Percentiles rank a stretch among this genome's conserved stretches.
phyloP scores from a whole-genome alignment of 257 asterid species.

The Nicotiana noctiflora region DNA sequence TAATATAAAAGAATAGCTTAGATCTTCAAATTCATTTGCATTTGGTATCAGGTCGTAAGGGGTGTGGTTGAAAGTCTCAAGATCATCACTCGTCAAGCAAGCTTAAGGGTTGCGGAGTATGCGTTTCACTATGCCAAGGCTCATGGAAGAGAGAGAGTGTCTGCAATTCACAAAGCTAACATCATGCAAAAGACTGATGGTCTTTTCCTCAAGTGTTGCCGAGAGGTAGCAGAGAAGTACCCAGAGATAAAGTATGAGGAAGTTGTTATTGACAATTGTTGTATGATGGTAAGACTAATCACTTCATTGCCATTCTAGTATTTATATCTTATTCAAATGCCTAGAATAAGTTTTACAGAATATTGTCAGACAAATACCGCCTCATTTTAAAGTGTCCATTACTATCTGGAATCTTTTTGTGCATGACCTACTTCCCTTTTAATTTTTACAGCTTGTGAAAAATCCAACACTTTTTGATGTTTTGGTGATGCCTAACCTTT shows the following conservation, averaged over 20 bases:
- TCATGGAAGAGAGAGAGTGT: constrained; percentile 87
- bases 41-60: constrained; percentile 65
- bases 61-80: constrained; percentile 98
- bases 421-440: not conserved
- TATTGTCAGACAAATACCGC: no score
- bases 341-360: not conserved
- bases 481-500: constrained; percentile 31
- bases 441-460: constrained; percentile 66
- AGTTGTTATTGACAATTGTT: constrained; percentile 93
- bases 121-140: constrained; percentile 90
- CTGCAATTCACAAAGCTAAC: constrained; percentile 97
- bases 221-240: constrained; percentile 93
- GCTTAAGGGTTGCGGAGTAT: constrained; percentile 93
- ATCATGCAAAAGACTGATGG: constrained; percentile 99
- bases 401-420: not conserved
- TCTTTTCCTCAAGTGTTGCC: constrained; percentile 97
- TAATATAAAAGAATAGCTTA: not conserved
- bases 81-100: constrained; percentile 93
- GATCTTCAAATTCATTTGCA: constrained; percentile 11
- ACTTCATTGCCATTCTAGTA: not conserved
- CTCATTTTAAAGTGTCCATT: not conserved
- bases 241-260: constrained; percentile 85
- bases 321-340: not conserved
- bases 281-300: constrained; percentile 71
- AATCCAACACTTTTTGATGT: constrained; percentile 34